Conservation (phyloP, 164 flowering plant genomes). For the Aristolochia californica region DNA sequence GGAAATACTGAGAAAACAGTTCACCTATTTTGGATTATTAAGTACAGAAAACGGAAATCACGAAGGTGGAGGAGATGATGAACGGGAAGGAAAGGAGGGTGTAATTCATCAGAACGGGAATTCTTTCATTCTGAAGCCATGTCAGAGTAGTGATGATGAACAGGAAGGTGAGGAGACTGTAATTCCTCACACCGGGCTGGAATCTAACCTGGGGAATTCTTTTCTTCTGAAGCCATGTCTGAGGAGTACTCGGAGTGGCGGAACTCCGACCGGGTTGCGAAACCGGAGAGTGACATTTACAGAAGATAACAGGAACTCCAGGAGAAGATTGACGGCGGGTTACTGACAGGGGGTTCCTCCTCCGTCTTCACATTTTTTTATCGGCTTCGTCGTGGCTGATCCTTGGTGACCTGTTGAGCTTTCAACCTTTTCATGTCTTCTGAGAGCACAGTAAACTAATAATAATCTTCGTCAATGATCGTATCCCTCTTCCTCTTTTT, state of each 20-base stretch:
- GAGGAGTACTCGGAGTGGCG: not conserved
- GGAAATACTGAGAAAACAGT: not conserved
- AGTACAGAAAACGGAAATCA: not conserved
- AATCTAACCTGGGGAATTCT: not conserved
- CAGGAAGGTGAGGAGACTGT: not conserved
- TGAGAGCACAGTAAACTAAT: not conserved
- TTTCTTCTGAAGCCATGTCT: conserved; percentile 1
- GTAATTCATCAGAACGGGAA: not conserved
- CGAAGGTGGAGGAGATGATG: not conserved
- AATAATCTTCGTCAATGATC: not conserved
- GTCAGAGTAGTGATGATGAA: not conserved
- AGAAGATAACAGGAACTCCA: not conserved
- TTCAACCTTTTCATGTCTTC: not conserved
- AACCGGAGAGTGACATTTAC: not conserved
- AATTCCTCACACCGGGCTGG: not conserved
- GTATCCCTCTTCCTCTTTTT: not conserved
- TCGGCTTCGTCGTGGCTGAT: not conserved
- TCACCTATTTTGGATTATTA: not conserved
- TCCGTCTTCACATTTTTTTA: not conserved
- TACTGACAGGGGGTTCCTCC: not conserved
- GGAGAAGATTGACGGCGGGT: not conserved
- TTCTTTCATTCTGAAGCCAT: not conserved
- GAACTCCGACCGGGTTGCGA: not conserved
- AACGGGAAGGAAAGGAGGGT: not conserved
- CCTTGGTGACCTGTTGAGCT: not conserved